phyloP scores from a whole-genome alignment of 345 rosid species.

The Rhodomyrtus tomentosa region DNA sequence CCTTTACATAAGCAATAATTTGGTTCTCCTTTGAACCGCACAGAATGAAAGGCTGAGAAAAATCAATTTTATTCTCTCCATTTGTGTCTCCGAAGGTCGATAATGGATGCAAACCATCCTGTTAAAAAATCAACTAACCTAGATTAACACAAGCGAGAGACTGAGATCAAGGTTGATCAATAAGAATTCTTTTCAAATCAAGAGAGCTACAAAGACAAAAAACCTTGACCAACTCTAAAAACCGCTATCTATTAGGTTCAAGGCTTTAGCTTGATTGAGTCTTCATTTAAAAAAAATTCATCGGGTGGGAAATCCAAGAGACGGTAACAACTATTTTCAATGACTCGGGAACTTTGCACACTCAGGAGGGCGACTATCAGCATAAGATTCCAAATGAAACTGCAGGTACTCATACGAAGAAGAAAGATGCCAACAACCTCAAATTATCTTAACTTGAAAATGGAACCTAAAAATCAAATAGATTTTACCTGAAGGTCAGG shows the following conservation, averaged over 20 bases:
- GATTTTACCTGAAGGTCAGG: slow-evolving; percentile 29
- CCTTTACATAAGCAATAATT: slow-evolving; percentile 54
- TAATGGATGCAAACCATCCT: slow-evolving; percentile 20
- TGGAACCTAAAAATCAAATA: neutral
- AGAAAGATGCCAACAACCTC: neutral
- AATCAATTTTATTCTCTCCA: slow-evolving; percentile 5
- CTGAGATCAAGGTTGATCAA: neutral
- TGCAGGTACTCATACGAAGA: too few relatives aligned
- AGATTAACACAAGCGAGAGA: neutral
- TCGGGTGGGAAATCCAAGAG: neutral
- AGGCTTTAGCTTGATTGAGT: neutral
- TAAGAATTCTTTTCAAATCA: neutral
- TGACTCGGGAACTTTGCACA: neutral
- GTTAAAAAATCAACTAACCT: neutral
- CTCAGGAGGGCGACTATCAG: neutral
- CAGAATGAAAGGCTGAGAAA: slow-evolving; percentile 26
- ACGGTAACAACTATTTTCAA: neutral
- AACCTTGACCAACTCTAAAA: neutral
- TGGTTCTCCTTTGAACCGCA: slow-evolving; percentile 31
- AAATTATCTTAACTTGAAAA: neutral
- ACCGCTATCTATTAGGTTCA: neutral
- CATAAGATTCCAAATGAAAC: neutral
- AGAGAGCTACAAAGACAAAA: neutral
- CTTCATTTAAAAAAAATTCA: neutral
- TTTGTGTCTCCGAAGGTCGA: neutral